Conservation (phyloP, 2,329 filamentous ascomycete genomes). For the Pseudocercospora fuligena region DNA sequence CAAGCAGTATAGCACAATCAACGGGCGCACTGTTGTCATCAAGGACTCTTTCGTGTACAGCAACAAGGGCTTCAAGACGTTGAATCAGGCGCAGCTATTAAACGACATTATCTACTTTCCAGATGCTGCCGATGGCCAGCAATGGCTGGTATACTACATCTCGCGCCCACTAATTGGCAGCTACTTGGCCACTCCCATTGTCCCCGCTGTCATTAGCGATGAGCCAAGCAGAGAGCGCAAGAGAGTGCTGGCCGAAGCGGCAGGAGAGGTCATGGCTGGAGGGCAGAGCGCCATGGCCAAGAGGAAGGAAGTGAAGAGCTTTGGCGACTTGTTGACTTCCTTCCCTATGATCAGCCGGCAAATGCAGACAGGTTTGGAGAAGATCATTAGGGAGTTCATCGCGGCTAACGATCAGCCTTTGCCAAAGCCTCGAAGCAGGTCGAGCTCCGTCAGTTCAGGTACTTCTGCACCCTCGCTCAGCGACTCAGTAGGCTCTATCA, state of each 20-base stretch:
- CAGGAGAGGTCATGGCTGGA: slow-evolving; percentile 30
- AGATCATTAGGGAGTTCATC: slow-evolving; percentile 86
- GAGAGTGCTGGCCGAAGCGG: slow-evolving; percentile 37
- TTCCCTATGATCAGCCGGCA: slow-evolving; percentile 96
- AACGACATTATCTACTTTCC: slow-evolving; percentile 86
- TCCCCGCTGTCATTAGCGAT: slow-evolving; percentile 61
- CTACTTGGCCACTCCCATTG: slow-evolving; percentile 76
- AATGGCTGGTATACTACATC: slow-evolving; percentile 97
- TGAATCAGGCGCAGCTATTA: slow-evolving; percentile 87
- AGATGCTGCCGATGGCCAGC: slow-evolving; percentile 83
- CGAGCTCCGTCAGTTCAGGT: slow-evolving; percentile 43
- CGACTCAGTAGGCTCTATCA: slow-evolving; percentile 41
- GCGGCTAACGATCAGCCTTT: slow-evolving; percentile 83
- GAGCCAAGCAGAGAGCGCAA: slow-evolving; percentile 41
- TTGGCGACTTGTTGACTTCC: slow-evolving; percentile 84
- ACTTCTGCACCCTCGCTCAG: slow-evolving; percentile 40
- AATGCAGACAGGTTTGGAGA: slow-evolving; percentile 91
- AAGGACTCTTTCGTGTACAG: slow-evolving; percentile 93
- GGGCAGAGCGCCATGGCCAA: slow-evolving; percentile 55
- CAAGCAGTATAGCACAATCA: slow-evolving; percentile 90
- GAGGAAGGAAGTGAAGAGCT: slow-evolving; percentile 91
- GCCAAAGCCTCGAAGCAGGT: slow-evolving; percentile 52
- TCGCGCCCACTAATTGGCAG: slow-evolving; percentile 83
- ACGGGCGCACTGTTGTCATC: slow-evolving; percentile 89
- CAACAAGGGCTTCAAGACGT: slow-evolving; percentile 96